Conservation (phyloP, 1,284 basidiomycete species). For the Apiotrichum montevideense region DNA sequence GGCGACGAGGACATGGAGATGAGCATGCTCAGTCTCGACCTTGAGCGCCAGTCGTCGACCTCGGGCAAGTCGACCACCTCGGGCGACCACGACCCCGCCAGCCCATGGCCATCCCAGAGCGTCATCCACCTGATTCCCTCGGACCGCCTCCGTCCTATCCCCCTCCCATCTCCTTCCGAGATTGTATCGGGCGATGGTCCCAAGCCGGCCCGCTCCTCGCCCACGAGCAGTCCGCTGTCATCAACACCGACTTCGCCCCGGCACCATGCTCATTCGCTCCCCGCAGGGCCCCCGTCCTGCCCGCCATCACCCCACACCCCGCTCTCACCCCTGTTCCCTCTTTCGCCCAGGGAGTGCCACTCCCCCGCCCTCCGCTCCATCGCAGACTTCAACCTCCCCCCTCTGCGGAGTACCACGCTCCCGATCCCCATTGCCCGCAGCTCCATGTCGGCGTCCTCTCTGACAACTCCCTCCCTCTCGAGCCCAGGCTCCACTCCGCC, state of each 20-base stretch:
- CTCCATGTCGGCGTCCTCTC: not conserved
- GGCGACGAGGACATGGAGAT: not conserved
- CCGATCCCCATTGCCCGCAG: not conserved
- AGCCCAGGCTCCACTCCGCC: not conserved
- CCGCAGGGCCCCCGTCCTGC: not conserved
- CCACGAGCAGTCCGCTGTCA: not conserved
- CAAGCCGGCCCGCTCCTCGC: not conserved
- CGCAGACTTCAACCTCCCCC: not conserved
- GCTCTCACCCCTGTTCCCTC: not conserved
- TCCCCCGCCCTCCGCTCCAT: not conserved
- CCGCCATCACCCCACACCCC: not conserved
- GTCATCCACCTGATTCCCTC: not conserved
- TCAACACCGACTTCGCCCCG: not conserved
- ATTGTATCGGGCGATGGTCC: too few relatives aligned
- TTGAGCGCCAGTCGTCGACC: not conserved
- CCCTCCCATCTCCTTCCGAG: not conserved
- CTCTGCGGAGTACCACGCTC: not conserved
- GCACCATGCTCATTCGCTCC: not conserved
- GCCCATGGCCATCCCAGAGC: not conserved
- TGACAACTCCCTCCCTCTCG: not conserved
- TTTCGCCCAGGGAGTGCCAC: not conserved
- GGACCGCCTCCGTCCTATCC: not conserved
- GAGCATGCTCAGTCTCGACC: too few relatives aligned
- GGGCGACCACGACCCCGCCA: not conserved
- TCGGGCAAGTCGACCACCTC: not conserved